phyloP scores from a whole-genome alignment of 805 yeast species.

The Myxozyma lipomycoides region DNA sequence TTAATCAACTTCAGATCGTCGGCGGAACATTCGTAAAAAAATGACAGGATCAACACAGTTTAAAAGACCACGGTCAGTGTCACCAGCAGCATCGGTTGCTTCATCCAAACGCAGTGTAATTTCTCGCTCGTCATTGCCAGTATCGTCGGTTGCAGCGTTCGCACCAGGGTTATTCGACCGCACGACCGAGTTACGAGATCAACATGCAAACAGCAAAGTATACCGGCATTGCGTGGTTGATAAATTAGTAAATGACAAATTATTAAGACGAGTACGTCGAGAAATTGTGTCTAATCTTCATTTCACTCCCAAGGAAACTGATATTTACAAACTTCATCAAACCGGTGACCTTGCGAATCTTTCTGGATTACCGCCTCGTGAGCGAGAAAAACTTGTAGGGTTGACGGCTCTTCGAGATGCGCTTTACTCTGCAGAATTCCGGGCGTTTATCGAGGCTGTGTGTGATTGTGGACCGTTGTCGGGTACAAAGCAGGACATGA shows the following conservation, averaged over 20 bases:
- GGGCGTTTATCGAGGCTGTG: slow-evolving; percentile 70
- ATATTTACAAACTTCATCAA: slow-evolving; percentile 84
- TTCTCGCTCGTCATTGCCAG: slow-evolving; percentile 5
- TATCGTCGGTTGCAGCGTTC: slow-evolving; percentile 8
- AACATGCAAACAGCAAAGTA: slow-evolving; percentile 59
- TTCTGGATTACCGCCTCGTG: slow-evolving; percentile 76
- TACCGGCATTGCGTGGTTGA: slow-evolving; percentile 86
- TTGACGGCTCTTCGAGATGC: slow-evolving; percentile 78
- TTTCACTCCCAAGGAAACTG: slow-evolving; percentile 94
- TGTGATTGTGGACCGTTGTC: slow-evolving; percentile 87
- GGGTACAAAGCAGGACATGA: slow-evolving; percentile 88
- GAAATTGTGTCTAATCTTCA: slow-evolving; percentile 82
- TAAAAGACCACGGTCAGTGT: slow-evolving; percentile 16
- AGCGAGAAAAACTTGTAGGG: slow-evolving; percentile 67
- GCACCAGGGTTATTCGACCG: slow-evolving; percentile 18
- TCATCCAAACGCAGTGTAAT: slow-evolving; percentile 11
- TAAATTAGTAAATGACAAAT: slow-evolving; percentile 67
- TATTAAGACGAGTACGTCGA: slow-evolving; percentile 72
- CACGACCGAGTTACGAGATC: slow-evolving; percentile 10
- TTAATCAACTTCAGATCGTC: neutral
- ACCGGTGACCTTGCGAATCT: slow-evolving; percentile 87
- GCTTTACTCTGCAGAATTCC: slow-evolving; percentile 77
- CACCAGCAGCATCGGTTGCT: slow-evolving; percentile 20
- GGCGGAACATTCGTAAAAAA: too few relatives aligned
- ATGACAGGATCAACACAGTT: neutral